Evolutionary conservation across 139 green algal genomes (phyloP), one percentile per base, ranked within the genome.

Genomic region (Chlorella sp.): DNA sequence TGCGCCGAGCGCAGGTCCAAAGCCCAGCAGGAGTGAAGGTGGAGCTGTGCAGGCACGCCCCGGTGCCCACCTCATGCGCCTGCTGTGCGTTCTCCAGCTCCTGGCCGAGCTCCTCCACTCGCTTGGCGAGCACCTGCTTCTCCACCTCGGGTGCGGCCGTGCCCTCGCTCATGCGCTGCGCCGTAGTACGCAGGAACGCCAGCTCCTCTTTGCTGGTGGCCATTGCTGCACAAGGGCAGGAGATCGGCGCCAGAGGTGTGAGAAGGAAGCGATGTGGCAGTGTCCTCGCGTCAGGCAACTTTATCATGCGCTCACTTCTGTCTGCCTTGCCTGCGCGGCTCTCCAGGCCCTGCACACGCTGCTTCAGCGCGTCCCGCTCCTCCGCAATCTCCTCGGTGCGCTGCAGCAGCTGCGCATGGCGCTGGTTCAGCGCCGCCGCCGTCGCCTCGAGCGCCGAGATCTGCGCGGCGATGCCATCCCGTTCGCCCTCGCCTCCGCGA

Each of bases 281-380:
- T 46, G 35, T 27, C 0, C 40, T 14, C 6, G 14, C 29, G 25
- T 17, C 5, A 40, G 29, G 29, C 29, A 8, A 23, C 14, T 59
- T 59, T 23, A n/a, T 2, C 25, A 35, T 63, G 56, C 60, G 14
- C 1, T 27, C 60, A 23, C 17, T 33, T 8, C 60, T n/a, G 19
- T 25, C 12, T 62, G 53, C 69, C 69, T 73, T 66, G 53, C 9
- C n/a, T n/a, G n/a, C n/a, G n/a, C n/a, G n/a, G n/a, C n/a, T n/a
- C n/a, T n/a, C n/a, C n/a, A n/a, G n/a, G n/a, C n/a, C n/a, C n/a
- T n/a, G n/a, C n/a, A n/a, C n/a, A n/a, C n/a, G n/a, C n/a, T n/a
- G 27, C 25, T 56, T 23, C 23, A 75, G 69, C 53, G 31, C 12
- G 27, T 42, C 69, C 21, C 56, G 42, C 40, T 75, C 69, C 21